Conservation (phyloP, 352 stramenopile species). For the Phytopythium boreale region DNA sequence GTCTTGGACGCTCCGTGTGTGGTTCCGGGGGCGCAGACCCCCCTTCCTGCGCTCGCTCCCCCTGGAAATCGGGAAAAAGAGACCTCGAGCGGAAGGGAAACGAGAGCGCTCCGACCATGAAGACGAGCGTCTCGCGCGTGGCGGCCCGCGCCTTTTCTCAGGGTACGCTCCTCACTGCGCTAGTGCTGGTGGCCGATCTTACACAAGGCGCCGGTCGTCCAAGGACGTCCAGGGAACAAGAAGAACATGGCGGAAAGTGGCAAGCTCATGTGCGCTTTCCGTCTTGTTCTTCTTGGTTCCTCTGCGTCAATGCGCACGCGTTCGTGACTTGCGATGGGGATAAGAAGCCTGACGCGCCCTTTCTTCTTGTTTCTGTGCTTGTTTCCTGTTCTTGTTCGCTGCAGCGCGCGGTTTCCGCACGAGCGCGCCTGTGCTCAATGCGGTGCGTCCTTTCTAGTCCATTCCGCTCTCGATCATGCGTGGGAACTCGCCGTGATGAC, state of each 20-base stretch:
- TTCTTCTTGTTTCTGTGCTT: background rate
- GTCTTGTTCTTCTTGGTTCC: no score
- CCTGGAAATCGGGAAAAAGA: background rate
- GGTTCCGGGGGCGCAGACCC: background rate
- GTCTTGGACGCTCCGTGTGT: background rate
- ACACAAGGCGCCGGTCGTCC: no score
- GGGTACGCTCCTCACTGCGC: constrained; percentile 7
- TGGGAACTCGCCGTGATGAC: background rate
- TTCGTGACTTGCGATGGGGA: background rate
- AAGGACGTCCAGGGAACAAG: no score
- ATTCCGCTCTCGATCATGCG: background rate
- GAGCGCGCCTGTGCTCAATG: constrained; percentile 34
- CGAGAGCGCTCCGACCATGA: constrained; percentile 16
- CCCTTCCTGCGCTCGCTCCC: background rate
- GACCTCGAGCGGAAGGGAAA: background rate
- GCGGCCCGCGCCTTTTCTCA: constrained; percentile 27
- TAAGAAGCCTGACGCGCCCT: background rate
- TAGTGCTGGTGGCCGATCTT: no score
- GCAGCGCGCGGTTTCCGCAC: constrained; percentile 36
- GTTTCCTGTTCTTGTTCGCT: background rate
- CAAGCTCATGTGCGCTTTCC: no score
- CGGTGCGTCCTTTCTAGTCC: constrained; percentile 14
- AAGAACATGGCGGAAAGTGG: no score
- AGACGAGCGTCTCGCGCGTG: constrained; percentile 29
- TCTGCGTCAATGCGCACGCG: no score